Evolutionary conservation across 2,329 filamentous ascomycete species (phyloP), one percentile per base, ranked within the genome.

Genomic region (Microsporum audouinii): DNA sequence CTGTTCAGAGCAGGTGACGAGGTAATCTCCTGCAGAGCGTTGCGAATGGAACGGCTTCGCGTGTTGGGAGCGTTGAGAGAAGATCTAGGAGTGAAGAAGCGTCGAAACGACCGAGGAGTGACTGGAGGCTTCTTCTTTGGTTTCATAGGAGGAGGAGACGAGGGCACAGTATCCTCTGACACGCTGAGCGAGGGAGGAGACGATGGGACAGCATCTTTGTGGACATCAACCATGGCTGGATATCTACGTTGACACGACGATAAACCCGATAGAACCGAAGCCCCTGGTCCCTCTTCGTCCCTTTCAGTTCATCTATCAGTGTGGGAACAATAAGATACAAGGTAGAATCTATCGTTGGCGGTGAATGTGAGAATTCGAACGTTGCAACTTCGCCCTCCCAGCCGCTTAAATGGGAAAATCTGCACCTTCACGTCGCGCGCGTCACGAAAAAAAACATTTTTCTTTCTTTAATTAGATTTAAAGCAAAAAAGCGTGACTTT

Each of bases 21-120:
- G 51, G 71, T 77, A 49, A 80, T 73, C 17, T 75, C 72, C 66
- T 71, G 71, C 60, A 80, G 68, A 12, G 73, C 75, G 66, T 78
- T 76, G 27, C 78, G 73, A 64, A 70, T 77, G 12, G 76, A 72
- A 63, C 71, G 73, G 39, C 68, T 69, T n/a, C 65, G 68, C 66
- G 69, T 69, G 62, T 69, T 72, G 59, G 66, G 68, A 45, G 66
- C 68, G 64, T 72, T 70, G 33, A 76, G 68, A 47, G 76, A 67
- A 59, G 75, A 76, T 33, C 76, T 72, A 39, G 78, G 78, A n/a
- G 77, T 79, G 63, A 80, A 80, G 65, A 80, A 80, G 39, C 75
- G 72, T 59, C 72, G 74, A 62, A 80, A 80, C n/a, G 77, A 77
- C 57, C 77, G 73, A n/a, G 78, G 78, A 10, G 78, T 80, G 38